Evolutionary conservation across 2,329 filamentous ascomycete genomes (phyloP).

Genomic region (Aspergillus luchuensis): DNA sequence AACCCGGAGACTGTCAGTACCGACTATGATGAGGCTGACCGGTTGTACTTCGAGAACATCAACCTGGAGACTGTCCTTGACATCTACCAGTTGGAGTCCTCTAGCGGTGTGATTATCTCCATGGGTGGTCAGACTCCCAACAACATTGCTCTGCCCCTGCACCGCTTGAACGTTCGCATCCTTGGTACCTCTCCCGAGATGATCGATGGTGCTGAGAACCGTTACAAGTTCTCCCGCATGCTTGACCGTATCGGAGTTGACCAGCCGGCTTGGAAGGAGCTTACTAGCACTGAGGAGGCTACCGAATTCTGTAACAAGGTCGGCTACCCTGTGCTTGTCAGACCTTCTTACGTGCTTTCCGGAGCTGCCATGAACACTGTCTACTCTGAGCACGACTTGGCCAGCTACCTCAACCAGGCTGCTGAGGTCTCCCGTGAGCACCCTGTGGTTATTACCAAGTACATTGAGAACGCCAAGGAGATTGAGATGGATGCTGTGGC

Average conservation of each 20-base stretch:
- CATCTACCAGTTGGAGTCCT: conserved; percentile 84
- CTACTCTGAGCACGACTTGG: conserved; percentile 91
- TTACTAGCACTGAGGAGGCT: conserved; percentile 92
- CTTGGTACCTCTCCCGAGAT: conserved; percentile 96
- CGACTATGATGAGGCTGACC: conserved; percentile 92
- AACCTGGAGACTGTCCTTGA: conserved; percentile 87
- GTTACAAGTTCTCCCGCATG: conserved; percentile 99
- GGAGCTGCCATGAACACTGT: conserved; percentile 99
- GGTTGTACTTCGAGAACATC: conserved; percentile 95
- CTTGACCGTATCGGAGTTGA: conserved; percentile 92
- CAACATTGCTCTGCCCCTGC: conserved; percentile 90
- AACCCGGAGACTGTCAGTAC: conserved; percentile 89
- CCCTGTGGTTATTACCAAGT: conserved; percentile 98
- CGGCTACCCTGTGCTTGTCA: conserved; percentile 88
- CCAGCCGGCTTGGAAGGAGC: conserved; percentile 96
- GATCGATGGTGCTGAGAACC: conserved; percentile 96
- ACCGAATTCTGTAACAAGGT: conserved; percentile 84
- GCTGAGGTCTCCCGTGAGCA: conserved; percentile 92
- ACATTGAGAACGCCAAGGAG: conserved; percentile 98
- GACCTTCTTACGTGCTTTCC: conserved; percentile 94
- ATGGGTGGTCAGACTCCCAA: conserved; percentile 98
- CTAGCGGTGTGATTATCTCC: conserved; percentile 83
- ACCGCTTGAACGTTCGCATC: conserved; percentile 86
- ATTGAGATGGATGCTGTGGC: conserved; percentile 99
- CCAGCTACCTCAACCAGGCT: conserved; percentile 85